Evolutionary conservation across 2,329 filamentous ascomycete genomes (phyloP), one percentile per base, ranked within the genome.

Genomic region (Aspergillus fumigatus): DNA sequence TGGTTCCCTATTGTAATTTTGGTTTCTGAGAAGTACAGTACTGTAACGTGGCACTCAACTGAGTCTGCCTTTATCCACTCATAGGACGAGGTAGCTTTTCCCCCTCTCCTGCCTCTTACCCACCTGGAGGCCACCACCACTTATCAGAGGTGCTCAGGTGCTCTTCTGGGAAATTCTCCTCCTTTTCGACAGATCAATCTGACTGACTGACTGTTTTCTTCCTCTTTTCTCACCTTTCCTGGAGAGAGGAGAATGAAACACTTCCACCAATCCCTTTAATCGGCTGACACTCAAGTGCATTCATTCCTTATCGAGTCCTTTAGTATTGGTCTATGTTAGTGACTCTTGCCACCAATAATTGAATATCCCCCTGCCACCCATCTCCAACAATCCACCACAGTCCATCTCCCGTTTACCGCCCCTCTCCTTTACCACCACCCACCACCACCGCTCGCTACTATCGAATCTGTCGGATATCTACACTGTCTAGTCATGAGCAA

Each of bases 401-500:
- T 49, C 45, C 43, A 8, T 38, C 50, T 51, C 53, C 51, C 51
- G 48, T 56, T 57, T 58, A 53, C 57, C 55, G 53, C 48, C 55
- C 29, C 35, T 21, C 26, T 53, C 47, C 40, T 49, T 49, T 41
- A 47, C 48, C 41, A 43, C 49, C 47, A 45, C 47, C 52, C 35
- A 40, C 19, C 40, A 40, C 53, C 19, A 32, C 23, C 49, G 26
- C 48, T 50, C 11, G 19, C 23, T 47, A 14, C 23, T 17, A 3
- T 40, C 55, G 26, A 35, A 17, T 7, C 32, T 35, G 35, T 54
- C 50, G 29, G 51, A 51, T 62, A 50, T 53, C 55, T 55, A 54
- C 23, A 21, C 11, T 45, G 23, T 49, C 56, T 59, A 62, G 62
- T 62, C 59, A 65, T 65, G 62, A 62, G 51, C 62, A 60, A 53